Percentiles rank a stretch among this genome's conserved stretches.
Evolutionary conservation across 345 rosid genomes (phyloP).

Genomic region (Cardiospermum halicacabum): DNA sequence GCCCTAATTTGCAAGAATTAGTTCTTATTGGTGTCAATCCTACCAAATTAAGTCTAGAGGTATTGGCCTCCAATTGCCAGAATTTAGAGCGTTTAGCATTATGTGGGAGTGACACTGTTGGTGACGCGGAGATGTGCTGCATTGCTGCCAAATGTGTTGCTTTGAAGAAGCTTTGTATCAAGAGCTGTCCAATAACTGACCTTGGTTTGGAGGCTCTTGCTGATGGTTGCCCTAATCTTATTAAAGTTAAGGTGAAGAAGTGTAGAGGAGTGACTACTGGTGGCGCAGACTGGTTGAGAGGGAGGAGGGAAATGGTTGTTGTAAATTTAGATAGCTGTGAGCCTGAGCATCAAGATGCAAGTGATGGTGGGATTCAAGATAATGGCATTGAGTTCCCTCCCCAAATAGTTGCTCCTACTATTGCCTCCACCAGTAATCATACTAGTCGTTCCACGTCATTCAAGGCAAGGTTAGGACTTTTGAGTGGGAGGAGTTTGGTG

Average conservation of each 20-base stretch:
- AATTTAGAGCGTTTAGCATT: constrained; percentile 67
- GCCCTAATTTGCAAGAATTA: constrained; percentile 65
- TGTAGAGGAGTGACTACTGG: constrained; percentile 65
- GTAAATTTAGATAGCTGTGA: constrained; percentile 62
- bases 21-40: constrained; percentile 70
- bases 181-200: constrained; percentile 61
- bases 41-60: constrained; percentile 50
- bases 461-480: constrained; percentile 59
- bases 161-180: constrained; percentile 70
- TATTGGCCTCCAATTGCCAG: constrained; percentile 55
- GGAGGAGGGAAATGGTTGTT: constrained; percentile 39
- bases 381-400: constrained; percentile 43
- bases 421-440: constrained; percentile 39
- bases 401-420: constrained; percentile 30
- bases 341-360: constrained; percentile 41
- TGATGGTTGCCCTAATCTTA: constrained; percentile 68
- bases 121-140: constrained; percentile 57
- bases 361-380: constrained; percentile 53
- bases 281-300: constrained; percentile 47
- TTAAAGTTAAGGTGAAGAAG: constrained; percentile 80
- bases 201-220: constrained; percentile 70
- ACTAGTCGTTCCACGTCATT: constrained; percentile 49
- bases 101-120: constrained; percentile 72
- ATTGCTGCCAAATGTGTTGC: constrained; percentile 65
- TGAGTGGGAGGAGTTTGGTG: constrained; percentile 61